These are phyloP conservation scores for Leucosporidium scottii DNA, from an alignment of 768 basidiomycete species.

Conservation along the genomic window DNA sequence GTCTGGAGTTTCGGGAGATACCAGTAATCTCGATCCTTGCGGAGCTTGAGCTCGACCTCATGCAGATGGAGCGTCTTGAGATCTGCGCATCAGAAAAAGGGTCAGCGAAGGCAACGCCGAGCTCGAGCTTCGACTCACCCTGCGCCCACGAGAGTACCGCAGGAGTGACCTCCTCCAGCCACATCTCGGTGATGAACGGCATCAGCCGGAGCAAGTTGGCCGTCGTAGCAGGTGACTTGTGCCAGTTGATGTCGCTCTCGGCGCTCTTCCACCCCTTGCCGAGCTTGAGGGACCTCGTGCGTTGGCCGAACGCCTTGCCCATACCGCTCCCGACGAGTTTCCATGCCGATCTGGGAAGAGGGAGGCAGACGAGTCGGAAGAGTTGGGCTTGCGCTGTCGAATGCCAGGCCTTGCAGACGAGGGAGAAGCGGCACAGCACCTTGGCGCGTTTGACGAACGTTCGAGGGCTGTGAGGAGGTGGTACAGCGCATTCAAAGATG, in stretches of 20 bases:
- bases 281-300: neutral
- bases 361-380: neutral
- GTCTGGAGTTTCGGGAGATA: neutral
- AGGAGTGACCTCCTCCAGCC: neutral
- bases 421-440: neutral
- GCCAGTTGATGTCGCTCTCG: neutral
- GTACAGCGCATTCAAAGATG: too few relatives aligned
- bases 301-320: neutral
- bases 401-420: neutral
- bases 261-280: neutral
- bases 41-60: neutral
- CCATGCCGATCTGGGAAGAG: neutral
- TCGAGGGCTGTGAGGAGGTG: too few relatives aligned
- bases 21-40: neutral
- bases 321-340: neutral
- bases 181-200: neutral
- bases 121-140: neutral
- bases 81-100: neutral
- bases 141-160: neutral
- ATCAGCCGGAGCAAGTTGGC: neutral
- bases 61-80: neutral
- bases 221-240: neutral
- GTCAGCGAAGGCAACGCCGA: neutral
- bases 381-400: neutral
- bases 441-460: neutral